Base-by-base conservation (phyloP, 2,329 filamentous ascomycete genomes). In the Dothidotthia symphoricarpi region DNA sequence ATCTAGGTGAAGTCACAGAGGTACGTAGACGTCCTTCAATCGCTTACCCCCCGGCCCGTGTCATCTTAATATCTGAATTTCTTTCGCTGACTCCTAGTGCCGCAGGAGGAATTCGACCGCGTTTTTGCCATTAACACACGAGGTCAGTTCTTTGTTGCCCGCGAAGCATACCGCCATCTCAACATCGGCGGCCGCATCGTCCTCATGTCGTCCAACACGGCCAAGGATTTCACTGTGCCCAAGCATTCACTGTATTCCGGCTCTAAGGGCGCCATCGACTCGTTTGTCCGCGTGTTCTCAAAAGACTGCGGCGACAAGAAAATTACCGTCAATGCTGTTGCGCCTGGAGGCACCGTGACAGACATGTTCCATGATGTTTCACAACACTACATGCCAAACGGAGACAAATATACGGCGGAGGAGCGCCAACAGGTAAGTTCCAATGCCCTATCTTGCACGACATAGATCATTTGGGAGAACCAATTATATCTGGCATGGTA, bases 61-160 rank as follows among this genome's bases (percentile, higher is more conserved):
- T n/a, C n/a, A n/a, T n/a, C n/a, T n/a, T n/a, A n/a, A n/a, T n/a
- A n/a, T n/a, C n/a, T n/a, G n/a, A n/a, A n/a, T n/a, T n/a, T n/a
- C n/a, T n/a, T n/a, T n/a, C n/a, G n/a, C n/a, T n/a, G n/a, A n/a
- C n/a, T n/a, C n/a, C n/a, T n/a, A n/a, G n/a, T n/a, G n/a, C n/a
- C n/a, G n/a, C 19, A 22, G 19, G 19, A 83, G 68, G 80, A 83
- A 66, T 85, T 77, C 58, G 81, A 85, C 65, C 78, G 80, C 46
- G 80, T 84, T 53, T 83, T 85, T 71, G 72, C 69, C 68, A 68
- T 84, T 63, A 85, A 85, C 67, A 80, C 81, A 6, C 73, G 80
- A 5, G 81, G 80, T 34, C 81, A 86, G 67, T 86, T 86, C 74
- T 86, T 87, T 63, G 82, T 87, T 31, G 83, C 82, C 17, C 81